phyloP scores from a whole-genome alignment of 169 alveolate genomes.

The Plasmodium knowlesi region DNA sequence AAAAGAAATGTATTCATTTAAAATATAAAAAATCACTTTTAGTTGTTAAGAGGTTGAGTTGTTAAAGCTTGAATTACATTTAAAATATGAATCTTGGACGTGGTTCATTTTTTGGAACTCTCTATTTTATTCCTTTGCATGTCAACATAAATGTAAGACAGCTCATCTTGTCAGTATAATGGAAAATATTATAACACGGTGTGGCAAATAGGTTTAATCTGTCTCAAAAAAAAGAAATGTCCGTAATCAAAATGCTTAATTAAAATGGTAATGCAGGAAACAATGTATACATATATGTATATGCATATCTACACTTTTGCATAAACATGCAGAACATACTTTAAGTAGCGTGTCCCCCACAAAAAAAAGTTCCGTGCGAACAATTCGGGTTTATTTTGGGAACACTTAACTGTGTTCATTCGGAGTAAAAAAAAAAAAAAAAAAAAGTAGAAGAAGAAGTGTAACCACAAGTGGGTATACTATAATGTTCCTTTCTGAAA shows the following conservation, averaged over 20 bases:
- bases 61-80: neutral
- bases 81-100: neutral
- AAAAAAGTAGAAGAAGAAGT: neutral
- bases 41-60: neutral
- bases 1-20: neutral
- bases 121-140: neutral
- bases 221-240: neutral
- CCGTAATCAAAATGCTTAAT: neutral
- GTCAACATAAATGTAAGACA: neutral
- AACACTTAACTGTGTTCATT: neutral
- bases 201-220: neutral
- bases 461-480: neutral
- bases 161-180: neutral
- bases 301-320: neutral
- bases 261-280: neutral
- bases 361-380: neutral
- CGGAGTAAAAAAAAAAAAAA: neutral
- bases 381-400: neutral
- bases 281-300: neutral
- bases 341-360: neutral
- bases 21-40: neutral
- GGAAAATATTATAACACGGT: neutral
- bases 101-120: neutral
- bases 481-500: neutral
- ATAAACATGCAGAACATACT: neutral